phyloP scores from a whole-genome alignment of 192 early-diverging fungal species.

The Obelidium mucronatum region DNA sequence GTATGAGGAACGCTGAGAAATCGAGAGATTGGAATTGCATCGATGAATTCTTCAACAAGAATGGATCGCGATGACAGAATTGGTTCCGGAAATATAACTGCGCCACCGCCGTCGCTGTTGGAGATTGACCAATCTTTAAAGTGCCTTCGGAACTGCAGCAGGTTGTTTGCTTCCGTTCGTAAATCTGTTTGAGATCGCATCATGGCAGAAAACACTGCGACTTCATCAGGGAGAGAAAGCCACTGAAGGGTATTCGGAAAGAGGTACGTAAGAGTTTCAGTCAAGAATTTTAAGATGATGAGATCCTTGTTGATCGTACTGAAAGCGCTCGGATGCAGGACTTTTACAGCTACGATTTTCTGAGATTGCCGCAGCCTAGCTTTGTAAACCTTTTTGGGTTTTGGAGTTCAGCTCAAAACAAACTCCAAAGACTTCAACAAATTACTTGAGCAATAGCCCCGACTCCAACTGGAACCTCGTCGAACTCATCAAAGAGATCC shows the following conservation, averaged over 20 bases:
- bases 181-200: conserved; percentile 92
- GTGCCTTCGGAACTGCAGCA: conserved; percentile 58
- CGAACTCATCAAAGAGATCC: conserved; percentile 81
- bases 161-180: conserved; percentile 77
- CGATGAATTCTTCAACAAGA: conserved; percentile 84
- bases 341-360: conserved; percentile 76
- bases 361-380: conserved; percentile 44
- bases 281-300: conserved; percentile 78
- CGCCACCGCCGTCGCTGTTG: conserved; percentile 20
- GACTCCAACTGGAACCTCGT: conserved; percentile 80
- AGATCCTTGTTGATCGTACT: conserved; percentile 79
- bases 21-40: conserved; percentile 76
- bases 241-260: conserved; percentile 81
- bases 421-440: background rate
- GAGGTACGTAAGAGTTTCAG: conserved; percentile 59
- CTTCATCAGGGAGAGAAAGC: conserved; percentile 91
- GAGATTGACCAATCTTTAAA: conserved; percentile 38
- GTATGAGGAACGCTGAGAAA: conserved; percentile 65
- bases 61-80: conserved; percentile 66
- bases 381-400: conserved; percentile 67
- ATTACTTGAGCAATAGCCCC: conserved; percentile 97
- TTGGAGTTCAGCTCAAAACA: background rate
- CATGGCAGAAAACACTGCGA: conserved; percentile 87
- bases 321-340: conserved; percentile 85
- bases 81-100: conserved; percentile 71